These are phyloP conservation scores for Hygrophorus pudorinus DNA, from an alignment of 768 basidiomycete genomes.

Conservation along the genomic window DNA sequence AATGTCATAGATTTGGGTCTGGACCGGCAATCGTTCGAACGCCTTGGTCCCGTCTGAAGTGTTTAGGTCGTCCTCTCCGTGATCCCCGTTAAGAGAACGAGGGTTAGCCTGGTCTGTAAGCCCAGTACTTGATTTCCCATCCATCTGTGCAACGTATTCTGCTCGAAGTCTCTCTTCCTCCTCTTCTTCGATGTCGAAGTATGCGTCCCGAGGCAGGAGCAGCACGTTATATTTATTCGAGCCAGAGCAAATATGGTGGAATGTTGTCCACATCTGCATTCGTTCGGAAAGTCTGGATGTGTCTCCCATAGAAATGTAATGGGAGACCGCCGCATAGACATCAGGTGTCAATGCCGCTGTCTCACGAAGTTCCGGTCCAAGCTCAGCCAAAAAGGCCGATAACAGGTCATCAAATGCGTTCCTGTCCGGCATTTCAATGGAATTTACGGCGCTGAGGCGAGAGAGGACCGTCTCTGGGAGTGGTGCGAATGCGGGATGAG, in stretches of 20 bases:
- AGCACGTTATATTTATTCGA: conserved; percentile 50
- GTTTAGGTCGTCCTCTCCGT: conserved; percentile 14
- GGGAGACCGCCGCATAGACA: conserved; percentile 41
- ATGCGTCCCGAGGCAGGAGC: conserved; percentile 49
- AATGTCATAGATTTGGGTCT: conserved; percentile 59
- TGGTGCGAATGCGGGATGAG: conserved; percentile 44
- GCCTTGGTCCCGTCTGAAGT: conserved; percentile 4
- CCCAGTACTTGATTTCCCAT: conserved; percentile 8
- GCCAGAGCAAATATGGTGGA: conserved; percentile 53
- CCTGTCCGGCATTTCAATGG: conserved; percentile 51
- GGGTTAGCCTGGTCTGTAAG: background rate
- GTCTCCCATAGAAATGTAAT: conserved; percentile 34
- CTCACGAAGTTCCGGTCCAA: conserved; percentile 48
- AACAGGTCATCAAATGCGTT: conserved; percentile 42
- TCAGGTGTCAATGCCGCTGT: conserved; percentile 49
- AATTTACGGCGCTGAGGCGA: conserved; percentile 41
- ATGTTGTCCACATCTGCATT: conserved; percentile 40
- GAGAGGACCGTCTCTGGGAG: conserved; percentile 49
- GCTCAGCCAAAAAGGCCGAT: conserved; percentile 34
- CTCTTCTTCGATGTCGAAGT: conserved; percentile 38
- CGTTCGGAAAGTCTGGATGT: conserved; percentile 25
- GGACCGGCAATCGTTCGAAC: conserved; percentile 58
- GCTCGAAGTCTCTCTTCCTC: conserved; percentile 41
- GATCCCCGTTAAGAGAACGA: conserved; percentile 2
- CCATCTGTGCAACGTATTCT: conserved; percentile 35